These are phyloP conservation scores for Pseudomassariella vexata DNA, from an alignment of 2,329 filamentous ascomycete species.

Conservation along the genomic window DNA sequence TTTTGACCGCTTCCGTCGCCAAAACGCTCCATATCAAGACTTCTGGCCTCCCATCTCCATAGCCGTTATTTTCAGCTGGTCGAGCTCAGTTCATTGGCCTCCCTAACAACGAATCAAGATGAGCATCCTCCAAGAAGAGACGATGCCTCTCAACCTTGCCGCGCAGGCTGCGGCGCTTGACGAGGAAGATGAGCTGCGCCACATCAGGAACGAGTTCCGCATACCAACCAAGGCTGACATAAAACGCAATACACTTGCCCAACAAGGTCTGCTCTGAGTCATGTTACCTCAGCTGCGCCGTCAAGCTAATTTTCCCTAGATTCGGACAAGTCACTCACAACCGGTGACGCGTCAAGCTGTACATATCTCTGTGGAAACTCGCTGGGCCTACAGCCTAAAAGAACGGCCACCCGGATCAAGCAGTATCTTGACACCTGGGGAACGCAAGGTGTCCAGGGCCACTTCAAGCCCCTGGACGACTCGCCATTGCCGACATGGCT, in stretches of 20 bases:
- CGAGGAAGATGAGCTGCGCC: slow-evolving; percentile 18
- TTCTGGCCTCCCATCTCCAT: no score
- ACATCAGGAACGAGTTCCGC: slow-evolving; percentile 22
- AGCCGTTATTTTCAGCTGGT: no score
- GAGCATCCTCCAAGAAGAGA: no score
- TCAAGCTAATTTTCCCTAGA: slow-evolving; percentile 1
- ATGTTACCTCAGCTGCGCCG: not conserved
- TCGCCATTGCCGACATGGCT: slow-evolving; percentile 61
- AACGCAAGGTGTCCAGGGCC: slow-evolving; percentile 69
- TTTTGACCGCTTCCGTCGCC: no score
- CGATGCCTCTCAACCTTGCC: slow-evolving; percentile 14
- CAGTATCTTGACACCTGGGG: slow-evolving; percentile 71
- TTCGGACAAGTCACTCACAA: slow-evolving; percentile 7
- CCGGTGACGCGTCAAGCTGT: slow-evolving; percentile 24
- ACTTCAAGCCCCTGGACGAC: slow-evolving; percentile 61
- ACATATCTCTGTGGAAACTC: slow-evolving; percentile 79
- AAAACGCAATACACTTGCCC: slow-evolving; percentile 20
- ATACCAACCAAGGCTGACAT: slow-evolving; percentile 24
- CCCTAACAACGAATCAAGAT: no score
- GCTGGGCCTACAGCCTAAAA: slow-evolving; percentile 66
- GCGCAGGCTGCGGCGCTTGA: slow-evolving; percentile 22
- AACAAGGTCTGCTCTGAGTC: slow-evolving; percentile 9
- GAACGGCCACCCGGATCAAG: slow-evolving; percentile 58
- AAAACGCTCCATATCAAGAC: no score
- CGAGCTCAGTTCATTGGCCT: no score